Evolutionary conservation across 306 rosid species (phyloP), one percentile per base, ranked within the genome.

Genomic region (Lathyrus tuberosus): DNA sequence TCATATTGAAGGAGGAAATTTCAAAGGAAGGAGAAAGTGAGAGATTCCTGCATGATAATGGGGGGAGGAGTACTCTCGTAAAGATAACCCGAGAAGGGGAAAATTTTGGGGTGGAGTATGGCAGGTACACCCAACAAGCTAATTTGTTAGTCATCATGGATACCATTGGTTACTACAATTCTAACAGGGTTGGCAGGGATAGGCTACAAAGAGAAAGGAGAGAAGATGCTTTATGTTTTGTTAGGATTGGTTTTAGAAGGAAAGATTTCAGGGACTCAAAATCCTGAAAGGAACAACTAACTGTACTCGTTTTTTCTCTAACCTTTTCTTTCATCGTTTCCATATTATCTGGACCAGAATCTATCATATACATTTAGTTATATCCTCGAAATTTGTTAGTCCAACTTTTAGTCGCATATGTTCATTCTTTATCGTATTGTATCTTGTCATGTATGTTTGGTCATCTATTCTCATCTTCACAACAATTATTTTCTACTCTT

Each of bases 1-100:
- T 13, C 10, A 42, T 24, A 44, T 38, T 42, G 37, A 63, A 18
- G 54, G 40, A 64, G 53, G 52, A 14, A 41, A 42, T 13, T 13
- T 42, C 69, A 22, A 24, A 15, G 52, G 49, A 62, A 38, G 68
- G 51, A 62, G 33, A 10, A 40, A 26, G 35, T 62, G 16, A 38
- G 6, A n/a, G 68, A 26, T 62, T 62, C 51, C 51, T 20, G 17
- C 51, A 38, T 20, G 35, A 62, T 37, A 13, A 62, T 38, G 31
- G 51, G 20, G 15, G 43, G 20, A 38, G 48, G 51, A 40, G 68
- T 20, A 62, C 24, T 38, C 28, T 62, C 10, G 11, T 11, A 16
- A 62, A 40, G 15, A 18, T 62, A 38, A 13, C 46, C 33, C 6
- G 37, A 42, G 10, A 64, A 12, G 31, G 53, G 15, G 22, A 8